A percentile compares a stretch with the other conserved stretches of the same genome.
Evolutionary conservation across 164 flowering plant species (phyloP).

Genomic region (Annona squamosa): DNA sequence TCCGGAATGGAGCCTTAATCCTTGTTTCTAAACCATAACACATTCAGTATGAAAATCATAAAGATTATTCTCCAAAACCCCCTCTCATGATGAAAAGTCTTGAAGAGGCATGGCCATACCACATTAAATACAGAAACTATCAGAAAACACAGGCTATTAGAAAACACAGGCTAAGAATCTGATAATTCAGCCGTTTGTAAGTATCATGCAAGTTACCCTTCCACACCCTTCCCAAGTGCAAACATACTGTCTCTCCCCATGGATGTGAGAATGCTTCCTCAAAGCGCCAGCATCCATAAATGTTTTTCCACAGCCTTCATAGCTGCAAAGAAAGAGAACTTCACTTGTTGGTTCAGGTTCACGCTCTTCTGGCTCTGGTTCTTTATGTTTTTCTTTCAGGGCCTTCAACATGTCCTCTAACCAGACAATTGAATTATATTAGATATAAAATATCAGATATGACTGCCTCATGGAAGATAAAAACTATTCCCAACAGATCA

Average conservation of each 20-base stretch:
- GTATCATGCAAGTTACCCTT: slow-evolving; percentile 41
- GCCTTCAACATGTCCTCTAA: slow-evolving; percentile 60
- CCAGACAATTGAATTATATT: neutral
- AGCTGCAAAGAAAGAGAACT: slow-evolving; percentile 95
- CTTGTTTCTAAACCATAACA: no score
- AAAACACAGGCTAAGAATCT: no score
- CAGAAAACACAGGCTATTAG: no score
- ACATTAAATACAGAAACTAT: no score
- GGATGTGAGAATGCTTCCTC: slow-evolving; percentile 95
- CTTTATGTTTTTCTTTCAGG: slow-evolving; percentile 58
- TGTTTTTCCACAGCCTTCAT: slow-evolving; percentile 96
- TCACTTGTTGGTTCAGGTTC: slow-evolving; percentile 96
- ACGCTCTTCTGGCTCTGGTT: slow-evolving; percentile 57
- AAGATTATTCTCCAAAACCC: no score
- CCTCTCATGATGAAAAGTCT: no score
- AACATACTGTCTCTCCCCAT: slow-evolving; percentile 88
- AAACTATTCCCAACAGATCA: neutral
- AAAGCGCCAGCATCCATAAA: slow-evolving; percentile 90
- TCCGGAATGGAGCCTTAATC: no score
- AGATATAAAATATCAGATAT: neutral
- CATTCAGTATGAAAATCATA: no score
- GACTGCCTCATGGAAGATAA: no score
- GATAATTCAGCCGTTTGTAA: neutral
- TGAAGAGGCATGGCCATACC: no score
- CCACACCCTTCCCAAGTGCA: slow-evolving; percentile 90